Evolutionary conservation across 2,329 filamentous ascomycete species (phyloP).

Genomic region (Rasamsonia emersonii): DNA sequence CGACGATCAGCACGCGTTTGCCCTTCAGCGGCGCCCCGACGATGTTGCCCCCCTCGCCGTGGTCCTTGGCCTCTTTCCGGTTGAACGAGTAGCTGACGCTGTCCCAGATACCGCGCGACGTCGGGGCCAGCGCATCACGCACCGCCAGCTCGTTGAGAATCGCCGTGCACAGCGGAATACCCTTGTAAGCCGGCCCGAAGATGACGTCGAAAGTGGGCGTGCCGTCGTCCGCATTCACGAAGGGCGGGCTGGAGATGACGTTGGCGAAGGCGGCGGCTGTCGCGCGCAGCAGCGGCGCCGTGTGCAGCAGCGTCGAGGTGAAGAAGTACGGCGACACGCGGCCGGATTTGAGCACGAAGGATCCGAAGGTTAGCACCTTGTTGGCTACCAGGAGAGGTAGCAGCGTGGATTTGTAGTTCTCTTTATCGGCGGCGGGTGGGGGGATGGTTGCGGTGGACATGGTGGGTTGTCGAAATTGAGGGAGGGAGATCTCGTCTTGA

Average conservation of each 20-base stretch:
- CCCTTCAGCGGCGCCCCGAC: constrained; percentile 80
- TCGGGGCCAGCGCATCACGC: constrained; percentile 43
- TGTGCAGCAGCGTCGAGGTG: constrained; percentile 88
- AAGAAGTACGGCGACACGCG: constrained; percentile 93
- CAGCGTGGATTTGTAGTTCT: constrained; percentile 31
- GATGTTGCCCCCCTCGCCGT: constrained; percentile 89
- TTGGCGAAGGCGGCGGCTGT: constrained; percentile 75
- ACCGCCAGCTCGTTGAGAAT: constrained; percentile 67
- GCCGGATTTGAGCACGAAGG: constrained; percentile 76
- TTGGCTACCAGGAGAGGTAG: constrained; percentile 31
- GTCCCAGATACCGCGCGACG: constrained; percentile 56
- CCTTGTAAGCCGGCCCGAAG: constrained; percentile 95
- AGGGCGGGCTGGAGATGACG: constrained; percentile 43
- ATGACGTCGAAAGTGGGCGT: constrained; percentile 66
- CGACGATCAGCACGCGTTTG: constrained; percentile 80
- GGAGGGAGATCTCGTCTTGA: too few relatives aligned
- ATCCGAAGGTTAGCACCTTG: constrained; percentile 35
- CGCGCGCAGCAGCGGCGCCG: constrained; percentile 64
- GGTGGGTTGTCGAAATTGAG: constrained; percentile 6
- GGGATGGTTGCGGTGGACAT: constrained; percentile 19
- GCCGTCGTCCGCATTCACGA: constrained; percentile 28
- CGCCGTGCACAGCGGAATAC: constrained; percentile 78
- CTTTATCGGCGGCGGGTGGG: constrained; percentile 18
- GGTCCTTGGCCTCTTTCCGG: constrained; percentile 91
- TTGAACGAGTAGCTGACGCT: constrained; percentile 80